A percentile compares a stretch with the other conserved stretches of the same genome.
phyloP scores from a whole-genome alignment of 352 stramenopile genomes.

The Phytophthora pistaciae region DNA sequence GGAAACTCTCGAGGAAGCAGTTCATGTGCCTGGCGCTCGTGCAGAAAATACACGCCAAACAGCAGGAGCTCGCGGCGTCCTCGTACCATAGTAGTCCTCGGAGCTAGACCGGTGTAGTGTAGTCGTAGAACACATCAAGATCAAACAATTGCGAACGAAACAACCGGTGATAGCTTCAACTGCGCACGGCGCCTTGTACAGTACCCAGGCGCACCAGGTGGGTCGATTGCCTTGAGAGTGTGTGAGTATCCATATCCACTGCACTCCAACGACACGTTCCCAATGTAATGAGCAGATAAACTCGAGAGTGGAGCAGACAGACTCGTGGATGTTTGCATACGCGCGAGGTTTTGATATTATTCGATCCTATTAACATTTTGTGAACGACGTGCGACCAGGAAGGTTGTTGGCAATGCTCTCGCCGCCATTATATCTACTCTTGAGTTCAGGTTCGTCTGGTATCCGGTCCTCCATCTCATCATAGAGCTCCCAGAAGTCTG shows the following conservation, averaged over 20 bases:
- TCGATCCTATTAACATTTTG: conserved; percentile 22
- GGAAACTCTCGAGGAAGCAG: conserved; percentile 90
- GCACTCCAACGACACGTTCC: not conserved
- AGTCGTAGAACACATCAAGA: conserved; percentile 46
- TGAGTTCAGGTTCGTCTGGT: conserved; percentile 33
- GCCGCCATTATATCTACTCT: conserved; percentile 25
- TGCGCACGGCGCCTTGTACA: not conserved
- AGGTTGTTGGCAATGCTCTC: conserved; percentile 28
- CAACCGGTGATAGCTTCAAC: conserved; percentile 6
- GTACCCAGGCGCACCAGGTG: not conserved
- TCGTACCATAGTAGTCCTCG: conserved; percentile 59
- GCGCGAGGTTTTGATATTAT: conserved; percentile 1
- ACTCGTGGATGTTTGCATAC: not conserved
- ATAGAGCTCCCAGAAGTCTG: conserved; percentile 34
- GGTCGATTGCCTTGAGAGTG: not conserved
- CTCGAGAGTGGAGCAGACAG: conserved; percentile 1
- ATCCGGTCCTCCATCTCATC: conserved; percentile 30
- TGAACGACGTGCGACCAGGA: conserved; percentile 11
- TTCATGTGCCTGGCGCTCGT: conserved; percentile 91
- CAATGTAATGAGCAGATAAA: not conserved
- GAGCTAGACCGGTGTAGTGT: conserved; percentile 35
- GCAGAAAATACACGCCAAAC: conserved; percentile 87
- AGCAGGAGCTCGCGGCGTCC: conserved; percentile 70
- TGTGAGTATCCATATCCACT: not conserved
- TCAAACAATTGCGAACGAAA: conserved; percentile 30